Percentiles rank a stretch among this genome's conserved stretches.
phyloP scores from a whole-genome alignment of 192 early-diverging fungal species.

The Backusella sp. region DNA sequence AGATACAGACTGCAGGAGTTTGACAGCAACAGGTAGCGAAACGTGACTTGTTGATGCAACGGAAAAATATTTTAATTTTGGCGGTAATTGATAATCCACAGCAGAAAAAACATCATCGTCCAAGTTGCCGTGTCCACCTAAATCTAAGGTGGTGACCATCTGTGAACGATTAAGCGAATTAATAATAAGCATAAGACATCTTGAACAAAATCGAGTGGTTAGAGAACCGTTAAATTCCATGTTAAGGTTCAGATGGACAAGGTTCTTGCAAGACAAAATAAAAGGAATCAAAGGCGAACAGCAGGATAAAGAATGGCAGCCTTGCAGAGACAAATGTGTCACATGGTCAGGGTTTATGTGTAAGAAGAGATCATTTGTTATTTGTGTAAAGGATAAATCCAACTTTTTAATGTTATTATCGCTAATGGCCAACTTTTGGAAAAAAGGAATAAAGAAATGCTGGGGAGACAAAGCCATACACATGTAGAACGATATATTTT shows the following conservation, averaged over 20 bases:
- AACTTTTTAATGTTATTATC: background rate
- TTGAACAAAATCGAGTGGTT: background rate
- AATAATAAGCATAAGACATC: background rate
- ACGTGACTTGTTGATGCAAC: background rate
- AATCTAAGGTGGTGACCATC: background rate
- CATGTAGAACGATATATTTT: constrained; percentile 17
- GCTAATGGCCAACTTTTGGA: background rate
- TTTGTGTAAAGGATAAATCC: constrained; percentile 15
- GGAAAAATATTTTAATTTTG: background rate
- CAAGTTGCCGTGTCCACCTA: constrained; percentile 3
- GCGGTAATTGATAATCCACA: constrained; percentile 2
- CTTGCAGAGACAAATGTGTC: constrained; percentile 12
- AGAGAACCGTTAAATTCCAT: constrained; percentile 7
- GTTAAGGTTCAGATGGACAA: background rate
- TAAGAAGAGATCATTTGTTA: constrained; percentile 7
- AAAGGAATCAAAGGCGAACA: constrained; percentile 9
- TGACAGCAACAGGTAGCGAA: background rate
- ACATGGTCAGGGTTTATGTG: background rate
- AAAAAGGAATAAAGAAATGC: constrained; percentile 19
- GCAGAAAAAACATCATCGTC: background rate
- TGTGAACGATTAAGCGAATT: background rate
- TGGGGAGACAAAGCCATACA: constrained; percentile 1
- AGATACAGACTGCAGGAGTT: background rate
- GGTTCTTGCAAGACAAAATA: background rate
- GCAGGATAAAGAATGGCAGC: background rate